Evolutionary conservation across 257 asterid genomes (phyloP).

Genomic region (Penstemon newberryi): DNA sequence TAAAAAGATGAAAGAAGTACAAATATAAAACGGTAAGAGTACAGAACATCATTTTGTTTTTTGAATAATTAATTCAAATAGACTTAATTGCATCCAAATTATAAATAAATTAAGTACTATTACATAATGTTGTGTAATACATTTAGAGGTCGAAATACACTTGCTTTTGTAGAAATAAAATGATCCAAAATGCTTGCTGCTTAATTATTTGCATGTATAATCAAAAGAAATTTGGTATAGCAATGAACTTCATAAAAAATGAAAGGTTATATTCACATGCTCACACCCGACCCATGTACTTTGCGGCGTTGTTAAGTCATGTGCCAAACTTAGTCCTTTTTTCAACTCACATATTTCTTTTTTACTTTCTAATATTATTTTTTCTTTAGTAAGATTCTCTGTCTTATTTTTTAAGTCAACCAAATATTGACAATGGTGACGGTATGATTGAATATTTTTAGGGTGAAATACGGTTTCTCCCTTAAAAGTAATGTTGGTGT

Average conservation of each 20-base stretch:
- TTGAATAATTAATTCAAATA: no score
- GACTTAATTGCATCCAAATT: no score
- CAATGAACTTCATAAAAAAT: background rate
- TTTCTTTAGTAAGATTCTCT: no score
- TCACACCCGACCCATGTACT: slow-evolving; percentile 40
- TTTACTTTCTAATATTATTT: background rate
- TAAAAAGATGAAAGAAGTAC: no score
- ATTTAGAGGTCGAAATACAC: background rate
- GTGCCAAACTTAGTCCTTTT: slow-evolving; percentile 26
- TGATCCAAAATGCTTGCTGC: no score
- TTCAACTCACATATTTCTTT: background rate
- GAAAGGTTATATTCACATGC: slow-evolving; percentile 38
- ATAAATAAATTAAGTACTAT: no score
- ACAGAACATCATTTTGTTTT: no score
- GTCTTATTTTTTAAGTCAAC: no score
- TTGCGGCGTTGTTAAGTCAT: slow-evolving; percentile 45
- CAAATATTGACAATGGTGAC: no score
- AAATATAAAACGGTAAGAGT: no score
- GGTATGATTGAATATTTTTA: no score
- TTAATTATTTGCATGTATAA: background rate
- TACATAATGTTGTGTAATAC: background rate
- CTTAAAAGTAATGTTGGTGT: no score
- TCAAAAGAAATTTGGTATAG: background rate
- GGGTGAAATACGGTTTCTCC: background rate
- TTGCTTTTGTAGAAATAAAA: background rate